phyloP scores from a whole-genome alignment of 2,329 filamentous ascomycete genomes.

The Penicillium sp. region DNA sequence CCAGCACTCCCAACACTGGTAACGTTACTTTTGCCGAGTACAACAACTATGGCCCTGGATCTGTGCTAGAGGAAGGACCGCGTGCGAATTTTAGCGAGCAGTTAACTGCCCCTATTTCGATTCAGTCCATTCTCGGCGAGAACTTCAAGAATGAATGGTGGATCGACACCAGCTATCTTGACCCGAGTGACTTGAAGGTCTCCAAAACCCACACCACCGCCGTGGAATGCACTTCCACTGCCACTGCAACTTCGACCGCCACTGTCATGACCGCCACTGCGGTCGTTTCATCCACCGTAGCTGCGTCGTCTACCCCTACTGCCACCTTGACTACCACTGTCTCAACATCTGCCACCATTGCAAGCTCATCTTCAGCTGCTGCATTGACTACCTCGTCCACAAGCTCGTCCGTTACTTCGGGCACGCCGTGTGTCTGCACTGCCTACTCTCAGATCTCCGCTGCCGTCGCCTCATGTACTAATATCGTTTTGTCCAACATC shows the following conservation, averaged over 20 bases:
- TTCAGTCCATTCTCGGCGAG: conserved; percentile 11
- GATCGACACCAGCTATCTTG: conserved; percentile 8
- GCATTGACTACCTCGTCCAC: background rate
- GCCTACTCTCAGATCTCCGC: conserved; percentile 6
- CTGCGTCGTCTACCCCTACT: background rate
- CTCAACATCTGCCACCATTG: background rate
- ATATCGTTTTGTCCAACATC: conserved; percentile 8
- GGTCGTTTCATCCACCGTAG: background rate
- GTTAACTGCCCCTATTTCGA: conserved; percentile 10
- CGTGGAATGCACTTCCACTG: background rate
- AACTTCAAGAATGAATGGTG: conserved; percentile 10
- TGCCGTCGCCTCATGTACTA: conserved; percentile 1
- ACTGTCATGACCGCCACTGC: background rate
- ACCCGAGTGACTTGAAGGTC: conserved; percentile 6
- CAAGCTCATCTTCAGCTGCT: background rate
- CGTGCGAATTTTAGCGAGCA: conserved; percentile 44
- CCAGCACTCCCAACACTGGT: conserved; percentile 34
- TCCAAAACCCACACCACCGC: background rate
- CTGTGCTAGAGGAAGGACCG: conserved; percentile 26
- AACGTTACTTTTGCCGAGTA: conserved; percentile 44
- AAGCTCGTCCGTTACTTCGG: background rate
- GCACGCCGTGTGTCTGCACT: background rate
- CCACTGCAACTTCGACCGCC: too few relatives aligned
- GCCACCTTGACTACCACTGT: background rate
- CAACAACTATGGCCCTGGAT: conserved; percentile 46